phyloP scores from a whole-genome alignment of 805 yeast genomes.

The Schwanniomyces pseudopolymorphus region DNA sequence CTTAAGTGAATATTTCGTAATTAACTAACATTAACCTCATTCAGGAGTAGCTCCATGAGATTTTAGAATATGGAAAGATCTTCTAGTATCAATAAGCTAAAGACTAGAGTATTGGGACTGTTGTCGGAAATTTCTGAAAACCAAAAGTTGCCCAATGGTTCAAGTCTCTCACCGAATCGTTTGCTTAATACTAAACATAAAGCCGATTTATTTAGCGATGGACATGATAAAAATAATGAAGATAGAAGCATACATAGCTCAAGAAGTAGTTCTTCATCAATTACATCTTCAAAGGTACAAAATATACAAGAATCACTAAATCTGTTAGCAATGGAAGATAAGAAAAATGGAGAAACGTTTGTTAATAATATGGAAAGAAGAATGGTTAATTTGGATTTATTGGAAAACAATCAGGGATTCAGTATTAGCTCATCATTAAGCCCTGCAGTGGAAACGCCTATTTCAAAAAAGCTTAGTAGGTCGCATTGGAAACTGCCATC shows the following conservation, averaged over 20 bases:
- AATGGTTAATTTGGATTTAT: slow-evolving; percentile 46
- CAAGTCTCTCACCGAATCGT: background rate
- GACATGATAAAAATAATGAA: background rate
- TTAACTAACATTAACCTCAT: background rate
- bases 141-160: background rate
- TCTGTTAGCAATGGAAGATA: slow-evolving; percentile 11
- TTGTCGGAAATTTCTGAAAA: background rate
- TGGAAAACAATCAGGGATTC: slow-evolving; percentile 44
- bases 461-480: slow-evolving; percentile 32
- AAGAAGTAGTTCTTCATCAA: background rate
- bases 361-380: slow-evolving; percentile 24
- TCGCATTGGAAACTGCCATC: slow-evolving; percentile 59
- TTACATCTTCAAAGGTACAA: background rate
- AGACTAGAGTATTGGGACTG: background rate
- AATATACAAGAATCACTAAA: background rate
- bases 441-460: background rate
- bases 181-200: background rate
- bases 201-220: background rate
- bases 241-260: background rate
- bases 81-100: background rate
- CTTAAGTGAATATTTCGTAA: background rate
- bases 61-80: background rate
- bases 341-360: background rate
- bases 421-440: slow-evolving; percentile 20
- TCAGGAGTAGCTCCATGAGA: background rate